A percentile compares a stretch with the other conserved stretches of the same genome.
Evolutionary conservation across 345 rosid genomes (phyloP).

Genomic region (Theobroma cacao): DNA sequence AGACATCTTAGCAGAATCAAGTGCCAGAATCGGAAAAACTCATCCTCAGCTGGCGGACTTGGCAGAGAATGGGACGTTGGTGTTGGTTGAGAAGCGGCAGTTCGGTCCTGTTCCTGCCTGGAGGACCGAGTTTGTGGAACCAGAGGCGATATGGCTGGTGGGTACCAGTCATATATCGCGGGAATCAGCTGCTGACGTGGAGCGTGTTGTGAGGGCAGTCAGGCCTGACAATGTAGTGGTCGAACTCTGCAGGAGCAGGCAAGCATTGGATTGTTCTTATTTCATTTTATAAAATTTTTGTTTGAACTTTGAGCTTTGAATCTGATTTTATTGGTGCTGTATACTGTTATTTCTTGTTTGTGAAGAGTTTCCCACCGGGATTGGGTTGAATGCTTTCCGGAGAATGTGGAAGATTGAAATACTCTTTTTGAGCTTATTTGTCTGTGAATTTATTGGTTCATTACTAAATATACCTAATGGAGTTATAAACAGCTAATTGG

Average conservation of each 20-base stretch:
- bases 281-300: not conserved
- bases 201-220: constrained; percentile 62
- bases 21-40: constrained; percentile 44
- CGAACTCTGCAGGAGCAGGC: constrained; percentile 94
- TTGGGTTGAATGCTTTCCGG: not conserved
- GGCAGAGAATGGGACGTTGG: constrained; percentile 57
- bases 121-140: constrained; percentile 77
- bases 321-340: not conserved
- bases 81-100: constrained; percentile 55
- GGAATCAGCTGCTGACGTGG: constrained; percentile 59
- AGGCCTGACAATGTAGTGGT: constrained; percentile 85
- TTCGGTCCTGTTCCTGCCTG: constrained; percentile 78
- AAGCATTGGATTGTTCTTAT: constrained; percentile 21
- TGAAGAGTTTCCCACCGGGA: not conserved
- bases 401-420: not conserved
- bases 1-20: constrained; percentile 48
- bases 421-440: not conserved
- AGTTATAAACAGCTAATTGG: not conserved
- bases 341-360: not conserved
- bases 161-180: constrained; percentile 69
- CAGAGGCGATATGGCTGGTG: constrained; percentile 72
- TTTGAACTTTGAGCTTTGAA: not conserved
- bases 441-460: not conserved
- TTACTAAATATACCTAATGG: not conserved
- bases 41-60: constrained; percentile 59